These are phyloP conservation scores for Auriscalpium microsporum DNA, from an alignment of 768 basidiomycete species.

Conservation along the genomic window DNA sequence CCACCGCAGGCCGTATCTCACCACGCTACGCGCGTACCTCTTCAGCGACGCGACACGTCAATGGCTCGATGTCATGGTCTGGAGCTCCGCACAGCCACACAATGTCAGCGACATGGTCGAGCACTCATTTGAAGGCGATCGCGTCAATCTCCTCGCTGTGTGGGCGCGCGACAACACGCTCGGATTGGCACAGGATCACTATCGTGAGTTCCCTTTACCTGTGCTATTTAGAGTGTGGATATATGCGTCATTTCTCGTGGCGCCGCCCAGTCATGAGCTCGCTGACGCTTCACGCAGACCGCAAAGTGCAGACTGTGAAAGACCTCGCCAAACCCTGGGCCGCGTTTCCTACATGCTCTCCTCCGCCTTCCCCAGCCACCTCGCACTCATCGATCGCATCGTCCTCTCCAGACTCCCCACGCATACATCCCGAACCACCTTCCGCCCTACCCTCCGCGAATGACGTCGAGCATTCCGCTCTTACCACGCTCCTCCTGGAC, in stretches of 20 bases:
- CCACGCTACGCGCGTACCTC: slow-evolving; percentile 52
- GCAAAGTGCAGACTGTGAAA: slow-evolving; percentile 55
- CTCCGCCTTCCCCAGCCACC: slow-evolving; percentile 4
- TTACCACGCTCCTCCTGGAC: slow-evolving; percentile 43
- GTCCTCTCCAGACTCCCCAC: not conserved
- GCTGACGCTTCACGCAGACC: slow-evolving; percentile 8
- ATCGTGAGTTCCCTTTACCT: slow-evolving; percentile 44
- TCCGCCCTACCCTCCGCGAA: not conserved
- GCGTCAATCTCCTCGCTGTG: slow-evolving; percentile 43
- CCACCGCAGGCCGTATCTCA: slow-evolving; percentile 60
- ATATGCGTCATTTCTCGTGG: slow-evolving; percentile 5
- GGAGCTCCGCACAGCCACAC: slow-evolving; percentile 81
- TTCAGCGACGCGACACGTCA: slow-evolving; percentile 48
- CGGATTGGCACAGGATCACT: slow-evolving; percentile 52
- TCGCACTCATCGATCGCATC: slow-evolving; percentile 8
- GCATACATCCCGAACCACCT: not conserved
- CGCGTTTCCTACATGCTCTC: slow-evolving; percentile 20
- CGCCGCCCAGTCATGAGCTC: slow-evolving; percentile 9
- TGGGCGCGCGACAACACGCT: slow-evolving; percentile 81
- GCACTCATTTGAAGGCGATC: slow-evolving; percentile 40
- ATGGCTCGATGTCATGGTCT: slow-evolving; percentile 83
- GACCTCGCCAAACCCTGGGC: slow-evolving; percentile 65
- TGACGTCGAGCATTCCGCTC: slow-evolving; percentile 29
- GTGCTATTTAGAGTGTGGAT: not conserved
- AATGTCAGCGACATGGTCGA: slow-evolving; percentile 71